Base-by-base conservation (phyloP, 139 green algal genomes). In the Chlamydomonas schloesseri region DNA sequence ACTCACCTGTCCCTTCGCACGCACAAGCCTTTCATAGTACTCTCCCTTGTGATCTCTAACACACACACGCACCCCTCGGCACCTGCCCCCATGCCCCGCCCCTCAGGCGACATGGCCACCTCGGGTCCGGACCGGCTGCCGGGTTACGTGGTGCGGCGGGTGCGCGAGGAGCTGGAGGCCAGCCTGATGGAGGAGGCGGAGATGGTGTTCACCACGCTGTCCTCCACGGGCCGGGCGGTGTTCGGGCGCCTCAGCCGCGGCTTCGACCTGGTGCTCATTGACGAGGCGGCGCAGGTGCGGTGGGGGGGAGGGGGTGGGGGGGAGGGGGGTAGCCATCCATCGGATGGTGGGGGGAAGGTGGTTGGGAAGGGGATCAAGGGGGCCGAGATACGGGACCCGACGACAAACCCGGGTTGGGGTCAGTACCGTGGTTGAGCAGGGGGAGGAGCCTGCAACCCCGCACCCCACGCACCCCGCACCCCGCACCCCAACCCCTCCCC, bases 181-280 rank as follows among this genome's bases (percentile, higher is more conserved):
- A 82, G 62, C 2, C 53, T 90, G 42, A 84, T 92, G n/a, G 91
- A 91, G 34, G 68, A 89, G 62, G 96, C 96, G 20, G 95, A 98
- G 85, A 95, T 98, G 83, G 95, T 98, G 65, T 98, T 97, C 88
- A 95, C 94, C 55, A 98, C 95, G 34, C 90, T 98, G 62, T 95
- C 88, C 79, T 94, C 88, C 81, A 97, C 94, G 0, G 93, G 94
- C 6, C 33, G 71, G 46, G 58, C 57, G 42, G 85, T 94, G 31
- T 92, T 94, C 73, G 64, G 64, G 20, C 75, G 83, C 24, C 84
- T 94, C 70, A 17, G 85, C 28, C 53, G 86, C 9, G 78, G 87
- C 46, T 96, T 96, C 70, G 79, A 91, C 28, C 89, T 87, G n/a
- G 95, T 98, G 60, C 83, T 99, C 28, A 96, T 99, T 58, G 97